phyloP scores from a whole-genome alignment of 805 yeast species.

The Candida qinlingensis region DNA sequence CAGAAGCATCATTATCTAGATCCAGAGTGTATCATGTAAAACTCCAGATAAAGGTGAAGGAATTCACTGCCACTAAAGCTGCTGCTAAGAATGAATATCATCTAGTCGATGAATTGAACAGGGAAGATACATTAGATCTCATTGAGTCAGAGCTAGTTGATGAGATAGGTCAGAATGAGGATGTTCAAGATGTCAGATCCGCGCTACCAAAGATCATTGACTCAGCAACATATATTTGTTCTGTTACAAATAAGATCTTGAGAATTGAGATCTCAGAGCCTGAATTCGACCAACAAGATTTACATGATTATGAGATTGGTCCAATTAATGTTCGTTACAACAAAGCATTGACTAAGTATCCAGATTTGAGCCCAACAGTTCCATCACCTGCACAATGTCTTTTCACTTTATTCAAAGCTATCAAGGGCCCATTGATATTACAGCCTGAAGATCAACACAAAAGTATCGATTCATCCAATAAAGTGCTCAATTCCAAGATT shows the following conservation, averaged over 20 bases:
- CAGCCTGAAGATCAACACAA: conserved; percentile 40
- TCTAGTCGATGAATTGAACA: conserved; percentile 20
- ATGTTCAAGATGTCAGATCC: conserved; percentile 5
- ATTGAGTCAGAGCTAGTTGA: conserved; percentile 15
- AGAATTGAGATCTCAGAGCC: conserved; percentile 48
- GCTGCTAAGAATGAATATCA: conserved; percentile 30
- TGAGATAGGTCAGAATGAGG: conserved; percentile 6
- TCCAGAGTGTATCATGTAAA: conserved; percentile 29
- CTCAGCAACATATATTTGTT: conserved; percentile 42
- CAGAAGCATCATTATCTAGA: conserved; percentile 20
- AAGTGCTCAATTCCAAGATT: conserved; percentile 50
- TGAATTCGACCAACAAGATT: conserved; percentile 45
- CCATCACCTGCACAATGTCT: conserved; percentile 60
- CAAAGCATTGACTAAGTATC: conserved; percentile 27
- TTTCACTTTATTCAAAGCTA: conserved; percentile 53
- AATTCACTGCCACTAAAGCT: neutral
- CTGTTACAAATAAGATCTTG: conserved; percentile 40
- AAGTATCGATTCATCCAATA: conserved; percentile 48
- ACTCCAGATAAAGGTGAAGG: conserved; percentile 30
- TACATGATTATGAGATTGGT: conserved; percentile 40
- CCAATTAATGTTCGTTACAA: conserved; percentile 49
- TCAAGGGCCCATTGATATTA: conserved; percentile 59
- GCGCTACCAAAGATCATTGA: conserved; percentile 36
- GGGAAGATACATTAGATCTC: conserved; percentile 29
- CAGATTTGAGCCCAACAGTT: conserved; percentile 22